Percentiles rank a stretch among this genome's conserved stretches.
Evolutionary conservation across 805 yeast species (phyloP).

Genomic region (Lipomyces yamanashiensis): DNA sequence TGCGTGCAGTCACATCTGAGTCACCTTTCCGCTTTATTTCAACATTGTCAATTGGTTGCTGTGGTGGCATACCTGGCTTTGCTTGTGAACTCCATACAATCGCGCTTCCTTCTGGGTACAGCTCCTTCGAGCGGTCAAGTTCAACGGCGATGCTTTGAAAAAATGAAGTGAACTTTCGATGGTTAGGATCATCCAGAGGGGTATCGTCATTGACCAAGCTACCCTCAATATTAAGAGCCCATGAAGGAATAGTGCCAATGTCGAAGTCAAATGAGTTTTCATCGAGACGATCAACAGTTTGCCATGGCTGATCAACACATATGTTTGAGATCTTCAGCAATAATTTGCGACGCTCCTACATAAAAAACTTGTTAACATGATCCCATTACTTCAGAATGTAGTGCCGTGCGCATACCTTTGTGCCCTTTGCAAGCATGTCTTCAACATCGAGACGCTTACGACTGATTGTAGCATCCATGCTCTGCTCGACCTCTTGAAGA

Average conservation of each 20-base stretch:
- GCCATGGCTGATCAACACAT: constrained; percentile 90
- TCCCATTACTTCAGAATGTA: constrained; percentile 6
- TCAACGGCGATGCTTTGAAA: constrained; percentile 86
- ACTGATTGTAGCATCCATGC: constrained; percentile 77
- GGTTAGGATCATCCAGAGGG: constrained; percentile 51
- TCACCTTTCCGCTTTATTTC: constrained; percentile 83
- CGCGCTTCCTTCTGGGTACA: constrained; percentile 50
- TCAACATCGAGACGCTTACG: constrained; percentile 86
- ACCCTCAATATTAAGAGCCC: constrained; percentile 93
- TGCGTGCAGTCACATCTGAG: constrained; percentile 64
- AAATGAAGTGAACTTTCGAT: constrained; percentile 75
- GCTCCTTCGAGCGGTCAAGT: constrained; percentile 48
- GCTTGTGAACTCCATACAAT: constrained; percentile 91
- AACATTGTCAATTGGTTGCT: constrained; percentile 66
- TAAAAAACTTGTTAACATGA: constrained; percentile 48
- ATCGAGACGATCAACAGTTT: constrained; percentile 46
- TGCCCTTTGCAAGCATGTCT: constrained; percentile 54
- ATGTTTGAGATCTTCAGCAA: constrained; percentile 84
- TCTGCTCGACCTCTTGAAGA: constrained; percentile 78
- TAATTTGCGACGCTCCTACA: constrained; percentile 53
- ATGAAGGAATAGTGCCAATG: constrained; percentile 49
- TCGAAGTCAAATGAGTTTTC: constrained; percentile 43
- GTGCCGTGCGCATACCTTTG: constrained; percentile 45
- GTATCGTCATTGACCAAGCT: constrained; percentile 55
- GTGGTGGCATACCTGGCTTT: constrained; percentile 34